Conservation (phyloP, 2,329 filamentous ascomycete species). For the Berkeleyomyces rouxiae region DNA sequence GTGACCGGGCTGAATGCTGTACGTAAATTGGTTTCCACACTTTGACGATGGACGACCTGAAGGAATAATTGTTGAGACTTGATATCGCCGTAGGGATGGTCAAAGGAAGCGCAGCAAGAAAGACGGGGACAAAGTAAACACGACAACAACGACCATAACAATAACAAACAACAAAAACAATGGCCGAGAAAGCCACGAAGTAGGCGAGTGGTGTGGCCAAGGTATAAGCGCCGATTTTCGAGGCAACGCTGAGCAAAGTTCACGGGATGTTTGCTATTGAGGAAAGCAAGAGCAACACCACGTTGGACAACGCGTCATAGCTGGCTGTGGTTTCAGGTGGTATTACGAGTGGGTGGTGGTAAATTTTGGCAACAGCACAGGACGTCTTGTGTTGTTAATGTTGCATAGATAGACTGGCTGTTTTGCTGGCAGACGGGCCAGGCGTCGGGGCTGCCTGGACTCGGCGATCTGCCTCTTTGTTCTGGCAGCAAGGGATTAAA, state of each 20-base stretch:
- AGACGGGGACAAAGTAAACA: slow-evolving; percentile 1
- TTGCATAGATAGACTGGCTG: too few relatives aligned
- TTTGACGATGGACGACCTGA: background rate
- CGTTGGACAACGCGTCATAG: too few relatives aligned
- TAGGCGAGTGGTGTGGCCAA: background rate
- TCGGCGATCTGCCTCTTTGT: background rate
- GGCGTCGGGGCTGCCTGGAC: background rate
- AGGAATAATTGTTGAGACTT: background rate
- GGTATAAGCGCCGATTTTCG: too few relatives aligned
- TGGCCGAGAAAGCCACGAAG: background rate
- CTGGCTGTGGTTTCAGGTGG: too few relatives aligned
- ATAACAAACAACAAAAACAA: background rate
- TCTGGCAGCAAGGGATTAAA: slow-evolving; percentile 12
- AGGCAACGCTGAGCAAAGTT: too few relatives aligned
- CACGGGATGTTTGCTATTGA: too few relatives aligned
- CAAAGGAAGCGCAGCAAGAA: background rate
- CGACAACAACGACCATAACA: background rate
- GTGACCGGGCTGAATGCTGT: background rate
- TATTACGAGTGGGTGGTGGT: too few relatives aligned
- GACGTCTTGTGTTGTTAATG: too few relatives aligned
- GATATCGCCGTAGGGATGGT: background rate
- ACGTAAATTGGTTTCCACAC: background rate
- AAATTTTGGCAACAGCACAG: too few relatives aligned
- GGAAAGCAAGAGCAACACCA: too few relatives aligned
- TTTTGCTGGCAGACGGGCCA: too few relatives aligned